Percentiles rank a stretch among this genome's conserved stretches.
These are phyloP conservation scores for Kluyveromyces dobzhanskii DNA, from an alignment of 805 yeast genomes.

Conservation along the genomic window DNA sequence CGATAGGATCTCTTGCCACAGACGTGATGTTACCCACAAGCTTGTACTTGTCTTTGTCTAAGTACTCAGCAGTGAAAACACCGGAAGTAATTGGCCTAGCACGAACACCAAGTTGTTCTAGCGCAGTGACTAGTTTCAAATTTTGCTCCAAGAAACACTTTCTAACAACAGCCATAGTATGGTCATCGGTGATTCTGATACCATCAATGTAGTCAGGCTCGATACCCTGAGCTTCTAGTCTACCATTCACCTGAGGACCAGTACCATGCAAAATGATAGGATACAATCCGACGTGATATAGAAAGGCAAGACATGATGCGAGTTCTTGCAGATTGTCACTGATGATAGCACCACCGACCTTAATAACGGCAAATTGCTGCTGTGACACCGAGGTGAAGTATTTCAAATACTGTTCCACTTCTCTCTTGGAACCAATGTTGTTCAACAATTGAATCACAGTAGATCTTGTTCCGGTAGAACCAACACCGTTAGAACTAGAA, in stretches of 20 bases:
- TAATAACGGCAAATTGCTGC: slow-evolving; percentile 96
- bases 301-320: slow-evolving; percentile 91
- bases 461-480: slow-evolving; percentile 55
- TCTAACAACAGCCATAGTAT: slow-evolving; percentile 94
- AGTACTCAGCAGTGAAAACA: slow-evolving; percentile 86
- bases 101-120: slow-evolving; percentile 93
- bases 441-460: slow-evolving; percentile 92
- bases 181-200: slow-evolving; percentile 87
- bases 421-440: slow-evolving; percentile 95
- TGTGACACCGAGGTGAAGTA: slow-evolving; percentile 94
- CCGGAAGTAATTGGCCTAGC: slow-evolving; percentile 99
- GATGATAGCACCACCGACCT: slow-evolving; percentile 98
- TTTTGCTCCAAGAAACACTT: slow-evolving; percentile 93
- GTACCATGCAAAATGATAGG: slow-evolving; percentile 98
- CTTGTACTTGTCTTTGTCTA: slow-evolving; percentile 84
- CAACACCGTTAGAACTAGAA: slow-evolving; percentile 21
- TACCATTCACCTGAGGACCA: slow-evolving; percentile 96
- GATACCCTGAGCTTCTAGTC: slow-evolving; percentile 86
- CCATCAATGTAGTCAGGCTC: slow-evolving; percentile 97
- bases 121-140: slow-evolving; percentile 87
- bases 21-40: slow-evolving; percentile 84
- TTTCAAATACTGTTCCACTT: slow-evolving; percentile 94
- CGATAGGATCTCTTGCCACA: slow-evolving; percentile 84
- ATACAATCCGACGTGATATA: slow-evolving; percentile 94
- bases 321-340: slow-evolving; percentile 88